Evolutionary conservation across 805 yeast genomes (phyloP), one percentile per base, ranked within the genome.

Genomic region (Scheffersomyces amazonensis): DNA sequence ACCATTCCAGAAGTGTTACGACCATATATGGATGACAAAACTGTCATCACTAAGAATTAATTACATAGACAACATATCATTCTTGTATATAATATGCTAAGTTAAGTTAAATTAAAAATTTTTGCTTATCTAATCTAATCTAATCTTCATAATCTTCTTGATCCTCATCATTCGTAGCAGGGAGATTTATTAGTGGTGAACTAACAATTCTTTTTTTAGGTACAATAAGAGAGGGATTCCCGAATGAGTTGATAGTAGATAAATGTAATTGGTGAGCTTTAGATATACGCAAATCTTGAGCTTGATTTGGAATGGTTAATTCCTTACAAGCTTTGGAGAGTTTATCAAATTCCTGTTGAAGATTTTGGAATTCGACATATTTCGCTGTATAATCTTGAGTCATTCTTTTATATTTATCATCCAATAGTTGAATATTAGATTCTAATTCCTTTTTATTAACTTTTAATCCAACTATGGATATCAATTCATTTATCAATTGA

Each of bases 1-100:
- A 45, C 54, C 10, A 75, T 90, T 36, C 97, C 97, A 4, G 60
- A 75, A 32, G 85, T 78, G 1, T 66, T 90, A 36, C 72, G 79
- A 43, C 75, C 76, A 7, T 88, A 67, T 52, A 84, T 90, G 95
- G 90, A 81, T 41, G 86, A 73, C 29, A 75, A 70, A 46, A 69
- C 64, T 13, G 42, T 43, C 16, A 64, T 64, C 16, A 42, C 36
- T 25, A 42, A 36, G 30, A 40, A 53, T 8, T 27, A 27, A 27
- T 5, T 13, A 27, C 27, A 24, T 8, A 24, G 12, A 13, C 17
- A 15, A 13, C 15, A 24, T 7, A 13, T 27, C 15, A 5, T 6
- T 31, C 24, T 31, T 34, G 29, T 22, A 32, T 10, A 32, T 32
- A 32, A 19, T 23, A 32, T n/a, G 6, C 15, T 11, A 5, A 31